Conservation (phyloP, 1,284 basidiomycete species). For the Tilletia setariae region DNA sequence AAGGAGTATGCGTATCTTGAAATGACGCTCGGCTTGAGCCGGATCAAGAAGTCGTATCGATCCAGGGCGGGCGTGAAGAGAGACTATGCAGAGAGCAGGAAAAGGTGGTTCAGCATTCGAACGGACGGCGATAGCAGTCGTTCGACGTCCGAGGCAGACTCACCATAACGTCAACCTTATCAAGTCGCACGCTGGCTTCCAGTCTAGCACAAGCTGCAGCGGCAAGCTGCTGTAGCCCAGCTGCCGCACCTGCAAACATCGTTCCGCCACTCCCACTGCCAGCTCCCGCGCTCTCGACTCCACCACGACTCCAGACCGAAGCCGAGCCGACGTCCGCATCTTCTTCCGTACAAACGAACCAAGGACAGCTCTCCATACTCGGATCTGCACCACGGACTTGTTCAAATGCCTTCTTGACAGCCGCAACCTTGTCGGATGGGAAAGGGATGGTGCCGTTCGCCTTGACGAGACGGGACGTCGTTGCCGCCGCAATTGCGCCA, state of each 20-base stretch:
- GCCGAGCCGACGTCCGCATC: conserved; percentile 68
- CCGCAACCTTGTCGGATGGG: conserved; percentile 60
- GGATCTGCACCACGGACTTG: conserved; percentile 55
- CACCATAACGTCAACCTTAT: neutral
- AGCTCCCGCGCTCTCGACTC: conserved; percentile 18
- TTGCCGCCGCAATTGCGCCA: conserved; percentile 21
- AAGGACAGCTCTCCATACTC: conserved; percentile 63
- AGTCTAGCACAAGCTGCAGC: neutral
- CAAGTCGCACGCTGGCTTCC: neutral
- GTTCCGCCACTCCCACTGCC: conserved; percentile 18
- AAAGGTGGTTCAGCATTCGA: neutral
- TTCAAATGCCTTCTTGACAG: conserved; percentile 62
- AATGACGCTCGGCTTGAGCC: conserved; percentile 66
- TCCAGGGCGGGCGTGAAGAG: conserved; percentile 78
- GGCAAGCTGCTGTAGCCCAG: conserved; percentile 1
- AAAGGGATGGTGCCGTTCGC: conserved; percentile 41
- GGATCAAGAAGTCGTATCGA: conserved; percentile 82
- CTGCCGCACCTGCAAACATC: conserved; percentile 1
- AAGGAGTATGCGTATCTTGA: conserved; percentile 65
- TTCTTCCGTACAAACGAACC: conserved; percentile 76
- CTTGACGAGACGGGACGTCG: conserved; percentile 26
- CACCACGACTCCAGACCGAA: conserved; percentile 62
- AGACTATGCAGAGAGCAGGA: conserved; percentile 57
- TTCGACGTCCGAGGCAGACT: neutral
- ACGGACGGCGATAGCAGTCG: neutral